Conservation (phyloP, 2,329 filamentous ascomycete species). For the Sporothrix globosa region DNA sequence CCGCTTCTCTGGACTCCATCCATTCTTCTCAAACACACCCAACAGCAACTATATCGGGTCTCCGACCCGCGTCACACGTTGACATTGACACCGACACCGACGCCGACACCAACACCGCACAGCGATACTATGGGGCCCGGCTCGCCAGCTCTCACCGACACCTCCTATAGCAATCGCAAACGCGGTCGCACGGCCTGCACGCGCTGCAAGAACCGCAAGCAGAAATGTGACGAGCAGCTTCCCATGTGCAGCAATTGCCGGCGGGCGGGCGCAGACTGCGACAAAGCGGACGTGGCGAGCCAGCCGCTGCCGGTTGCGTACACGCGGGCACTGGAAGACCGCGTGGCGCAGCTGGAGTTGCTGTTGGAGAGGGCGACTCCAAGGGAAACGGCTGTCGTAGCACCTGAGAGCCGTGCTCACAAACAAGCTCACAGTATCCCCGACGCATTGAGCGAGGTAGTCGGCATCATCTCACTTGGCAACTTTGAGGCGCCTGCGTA, state of each 20-base stretch:
- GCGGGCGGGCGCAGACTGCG: conserved; percentile 26
- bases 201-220: conserved; percentile 79
- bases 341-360: conserved; percentile 10
- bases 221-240: conserved; percentile 31
- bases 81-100: too few species aligned
- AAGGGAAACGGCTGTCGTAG: too few species aligned
- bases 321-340: conserved; percentile 25
- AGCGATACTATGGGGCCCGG: too few species aligned
- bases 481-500: conserved; percentile 31
- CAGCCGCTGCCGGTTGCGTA: conserved; percentile 28
- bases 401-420: neutral
- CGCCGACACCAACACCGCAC: too few species aligned
- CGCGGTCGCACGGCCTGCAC: conserved; percentile 73
- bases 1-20: neutral
- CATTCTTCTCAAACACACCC: neutral
- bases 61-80: too few species aligned
- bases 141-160: neutral
- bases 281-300: conserved; percentile 24
- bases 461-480: conserved; percentile 29
- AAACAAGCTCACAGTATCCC: neutral
- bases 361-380: neutral
- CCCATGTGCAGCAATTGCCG: conserved; percentile 31
- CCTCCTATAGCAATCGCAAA: conserved; percentile 61
- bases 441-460: conserved; percentile 27
- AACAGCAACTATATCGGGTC: neutral